Evolutionary conservation across 2,329 filamentous ascomycete species (phyloP).

Genomic region (Trichoderma sp.): DNA sequence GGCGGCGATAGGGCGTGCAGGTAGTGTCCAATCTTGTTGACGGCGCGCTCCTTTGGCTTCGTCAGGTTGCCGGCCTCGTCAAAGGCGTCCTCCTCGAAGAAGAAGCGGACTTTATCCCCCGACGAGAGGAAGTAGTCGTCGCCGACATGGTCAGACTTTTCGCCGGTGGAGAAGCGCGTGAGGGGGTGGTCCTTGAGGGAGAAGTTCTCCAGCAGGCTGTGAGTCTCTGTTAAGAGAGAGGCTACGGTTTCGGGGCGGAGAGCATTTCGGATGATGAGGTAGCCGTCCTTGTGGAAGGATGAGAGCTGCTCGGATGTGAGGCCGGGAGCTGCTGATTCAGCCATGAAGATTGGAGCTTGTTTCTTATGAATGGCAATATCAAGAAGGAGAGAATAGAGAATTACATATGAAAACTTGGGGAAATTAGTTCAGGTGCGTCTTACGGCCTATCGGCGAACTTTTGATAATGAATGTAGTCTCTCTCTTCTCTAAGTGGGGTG

Average conservation of each 20-base stretch:
- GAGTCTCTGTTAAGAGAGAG: constrained; percentile 72
- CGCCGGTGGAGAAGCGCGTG: constrained; percentile 90
- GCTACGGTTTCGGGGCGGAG: constrained; percentile 66
- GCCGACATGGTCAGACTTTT: constrained; percentile 74
- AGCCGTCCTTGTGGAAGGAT: constrained; percentile 80
- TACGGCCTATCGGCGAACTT: constrained; percentile 5
- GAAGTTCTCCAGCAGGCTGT: constrained; percentile 72
- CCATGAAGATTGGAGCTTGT: background rate
- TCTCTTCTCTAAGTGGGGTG: constrained; percentile 18
- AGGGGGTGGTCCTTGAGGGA: constrained; percentile 82
- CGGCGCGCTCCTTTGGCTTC: constrained; percentile 79
- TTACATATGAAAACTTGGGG: background rate
- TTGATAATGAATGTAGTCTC: constrained; percentile 10
- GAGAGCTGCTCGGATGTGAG: constrained; percentile 72
- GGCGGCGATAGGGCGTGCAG: constrained; percentile 69
- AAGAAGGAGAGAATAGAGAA: background rate
- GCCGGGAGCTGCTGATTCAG: constrained; percentile 42
- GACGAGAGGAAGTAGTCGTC: constrained; percentile 92
- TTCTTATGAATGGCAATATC: background rate
- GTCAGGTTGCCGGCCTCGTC: constrained; percentile 61
- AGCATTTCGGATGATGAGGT: constrained; percentile 81
- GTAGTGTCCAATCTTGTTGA: constrained; percentile 87
- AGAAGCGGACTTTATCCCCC: constrained; percentile 92
- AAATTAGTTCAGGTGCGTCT: background rate
- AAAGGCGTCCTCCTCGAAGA: constrained; percentile 96